phyloP scores from a whole-genome alignment of 1,284 basidiomycete species.

The Leccinum griseonigrum region DNA sequence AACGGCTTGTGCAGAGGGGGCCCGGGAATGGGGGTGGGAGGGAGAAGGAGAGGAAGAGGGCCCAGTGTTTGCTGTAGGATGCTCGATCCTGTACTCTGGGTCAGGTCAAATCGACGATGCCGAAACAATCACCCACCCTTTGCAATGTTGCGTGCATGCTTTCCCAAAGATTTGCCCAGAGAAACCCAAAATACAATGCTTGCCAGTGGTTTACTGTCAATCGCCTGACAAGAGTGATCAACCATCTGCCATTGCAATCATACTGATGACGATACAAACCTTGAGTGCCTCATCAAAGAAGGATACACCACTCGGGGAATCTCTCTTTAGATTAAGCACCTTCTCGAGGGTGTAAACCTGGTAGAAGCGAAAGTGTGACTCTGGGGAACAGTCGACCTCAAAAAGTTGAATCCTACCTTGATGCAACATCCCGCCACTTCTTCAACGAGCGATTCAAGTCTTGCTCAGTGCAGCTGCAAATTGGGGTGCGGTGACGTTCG shows the following conservation, averaged over 20 bases:
- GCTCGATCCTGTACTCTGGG: slow-evolving; percentile 48
- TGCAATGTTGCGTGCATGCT: slow-evolving; percentile 71
- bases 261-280: slow-evolving; percentile 39
- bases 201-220: slow-evolving; percentile 77
- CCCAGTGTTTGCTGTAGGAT: slow-evolving; percentile 88
- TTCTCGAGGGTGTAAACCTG: slow-evolving; percentile 94
- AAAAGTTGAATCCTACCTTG: slow-evolving; percentile 52
- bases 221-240: slow-evolving; percentile 42
- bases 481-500: slow-evolving; percentile 75
- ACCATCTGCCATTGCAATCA: neutral
- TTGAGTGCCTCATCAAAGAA: slow-evolving; percentile 94
- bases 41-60: neutral
- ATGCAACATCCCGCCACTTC: slow-evolving; percentile 90
- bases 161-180: slow-evolving; percentile 77
- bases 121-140: slow-evolving; percentile 52
- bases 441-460: slow-evolving; percentile 81
- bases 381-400: neutral
- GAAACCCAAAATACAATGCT: slow-evolving; percentile 91
- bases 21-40: too few relatives aligned
- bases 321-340: slow-evolving; percentile 86
- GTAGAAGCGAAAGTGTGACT: neutral
- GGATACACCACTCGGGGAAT: slow-evolving; percentile 69
- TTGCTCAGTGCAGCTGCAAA: slow-evolving; percentile 75
- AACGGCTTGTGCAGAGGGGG: too few relatives aligned
- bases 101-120: slow-evolving; percentile 1